Percentiles rank a stretch among this genome's conserved stretches.
Conservation (phyloP, 2,329 filamentous ascomycete species). For the Alternaria brassicicola region DNA sequence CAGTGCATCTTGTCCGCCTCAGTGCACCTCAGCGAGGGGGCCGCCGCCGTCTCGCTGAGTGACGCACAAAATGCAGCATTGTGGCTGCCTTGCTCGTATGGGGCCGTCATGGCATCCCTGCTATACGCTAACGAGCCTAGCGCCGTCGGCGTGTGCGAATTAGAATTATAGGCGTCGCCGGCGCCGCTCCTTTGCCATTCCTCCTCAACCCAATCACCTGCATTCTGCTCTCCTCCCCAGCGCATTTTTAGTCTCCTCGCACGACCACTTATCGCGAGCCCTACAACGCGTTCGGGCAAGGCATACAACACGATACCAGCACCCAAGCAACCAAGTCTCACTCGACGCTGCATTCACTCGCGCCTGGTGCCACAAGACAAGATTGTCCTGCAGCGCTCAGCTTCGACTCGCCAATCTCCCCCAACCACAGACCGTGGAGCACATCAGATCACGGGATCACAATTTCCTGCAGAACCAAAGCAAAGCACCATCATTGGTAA, state of each 20-base stretch:
- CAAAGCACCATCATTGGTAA: slow-evolving; percentile 33
- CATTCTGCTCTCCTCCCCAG: background rate
- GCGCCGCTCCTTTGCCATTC: slow-evolving; percentile 21
- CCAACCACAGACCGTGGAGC: slow-evolving; percentile 14
- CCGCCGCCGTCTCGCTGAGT: background rate
- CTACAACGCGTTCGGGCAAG: background rate
- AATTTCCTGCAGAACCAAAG: slow-evolving; percentile 35
- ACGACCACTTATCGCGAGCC: slow-evolving; percentile 14
- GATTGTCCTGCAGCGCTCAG: slow-evolving; percentile 20
- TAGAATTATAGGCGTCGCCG: slow-evolving; percentile 16
- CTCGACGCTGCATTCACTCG: background rate
- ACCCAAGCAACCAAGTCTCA: background rate
- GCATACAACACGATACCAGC: background rate
- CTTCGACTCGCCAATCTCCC: slow-evolving; percentile 17
- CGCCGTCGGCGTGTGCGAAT: slow-evolving; percentile 18
- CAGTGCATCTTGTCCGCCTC: background rate
- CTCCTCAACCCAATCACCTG: slow-evolving; percentile 28
- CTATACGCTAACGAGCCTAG: slow-evolving; percentile 17
- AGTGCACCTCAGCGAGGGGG: too few relatives aligned
- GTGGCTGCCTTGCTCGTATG: slow-evolving; percentile 22
- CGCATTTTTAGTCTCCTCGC: slow-evolving; percentile 17
- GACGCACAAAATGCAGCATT: slow-evolving; percentile 11
- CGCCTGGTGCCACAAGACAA: slow-evolving; percentile 16
- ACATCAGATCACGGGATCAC: slow-evolving; percentile 45
- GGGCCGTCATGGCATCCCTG: slow-evolving; percentile 16